Evolutionary conservation across 2,329 filamentous ascomycete species (phyloP).

Genomic region (Diaporthe nobilis): DNA sequence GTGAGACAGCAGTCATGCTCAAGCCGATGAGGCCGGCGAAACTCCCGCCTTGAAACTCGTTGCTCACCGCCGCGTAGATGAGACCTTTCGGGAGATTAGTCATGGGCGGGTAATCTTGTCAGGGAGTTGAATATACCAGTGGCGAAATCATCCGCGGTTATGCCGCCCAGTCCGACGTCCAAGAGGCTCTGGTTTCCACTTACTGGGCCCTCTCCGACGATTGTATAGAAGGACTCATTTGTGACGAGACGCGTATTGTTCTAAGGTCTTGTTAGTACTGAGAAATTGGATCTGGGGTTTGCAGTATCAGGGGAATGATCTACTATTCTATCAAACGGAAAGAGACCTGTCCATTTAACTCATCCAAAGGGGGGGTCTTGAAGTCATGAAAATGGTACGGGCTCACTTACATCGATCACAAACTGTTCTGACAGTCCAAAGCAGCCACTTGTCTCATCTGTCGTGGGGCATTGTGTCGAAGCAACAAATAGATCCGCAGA

Average conservation of each 20-base stretch:
- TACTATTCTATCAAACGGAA: too few species aligned
- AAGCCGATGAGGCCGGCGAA: constrained; percentile 8
- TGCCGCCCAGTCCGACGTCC: constrained; percentile 1
- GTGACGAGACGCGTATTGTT: not conserved
- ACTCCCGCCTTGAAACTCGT: constrained; percentile 2
- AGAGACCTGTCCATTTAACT: too few species aligned
- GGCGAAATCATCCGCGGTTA: not conserved
- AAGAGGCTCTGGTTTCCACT: constrained; percentile 20
- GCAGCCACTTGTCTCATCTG: constrained; percentile 12
- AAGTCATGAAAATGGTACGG: not conserved
- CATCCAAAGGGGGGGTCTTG: accelerated
- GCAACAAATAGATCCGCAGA: constrained; percentile 17
- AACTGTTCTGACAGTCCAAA: not conserved
- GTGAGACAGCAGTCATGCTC: constrained; percentile 18
- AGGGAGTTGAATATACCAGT: not conserved
- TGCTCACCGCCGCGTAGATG: not conserved
- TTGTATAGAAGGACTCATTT: constrained; percentile 9
- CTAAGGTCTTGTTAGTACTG: not conserved
- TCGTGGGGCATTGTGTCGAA: constrained; percentile 13
- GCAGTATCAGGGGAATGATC: too few species aligned
- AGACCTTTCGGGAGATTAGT: not conserved
- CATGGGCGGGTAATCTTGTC: accelerated
- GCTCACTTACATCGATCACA: constrained; percentile 7
- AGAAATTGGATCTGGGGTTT: not conserved
- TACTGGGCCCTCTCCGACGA: not conserved